Conservation (phyloP, 768 basidiomycete species). For the Gloeostereum incarnatum region DNA sequence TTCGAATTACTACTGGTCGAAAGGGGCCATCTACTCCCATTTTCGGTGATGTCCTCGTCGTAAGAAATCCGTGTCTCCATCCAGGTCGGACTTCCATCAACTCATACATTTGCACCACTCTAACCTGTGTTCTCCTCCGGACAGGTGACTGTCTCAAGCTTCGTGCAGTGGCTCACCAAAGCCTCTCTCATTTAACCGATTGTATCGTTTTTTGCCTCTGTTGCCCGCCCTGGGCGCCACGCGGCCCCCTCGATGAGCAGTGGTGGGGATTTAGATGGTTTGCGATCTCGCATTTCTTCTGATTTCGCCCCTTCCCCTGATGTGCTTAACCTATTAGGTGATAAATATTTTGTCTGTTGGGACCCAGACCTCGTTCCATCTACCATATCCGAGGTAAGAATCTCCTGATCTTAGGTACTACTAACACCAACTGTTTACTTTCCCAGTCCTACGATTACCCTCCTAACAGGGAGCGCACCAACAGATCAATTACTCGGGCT, state of each 20-base stretch:
- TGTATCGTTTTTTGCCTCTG: slow-evolving; percentile 60
- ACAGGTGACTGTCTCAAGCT: slow-evolving; percentile 61
- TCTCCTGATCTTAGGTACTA: neutral
- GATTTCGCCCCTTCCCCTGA: neutral
- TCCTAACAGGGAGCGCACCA: slow-evolving; percentile 44
- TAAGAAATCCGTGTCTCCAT: slow-evolving; percentile 62
- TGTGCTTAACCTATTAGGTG: slow-evolving; percentile 25
- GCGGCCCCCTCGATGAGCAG: slow-evolving; percentile 65
- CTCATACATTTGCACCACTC: neutral
- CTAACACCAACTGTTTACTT: neutral
- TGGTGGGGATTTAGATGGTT: slow-evolving; percentile 56
- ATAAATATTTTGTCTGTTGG: slow-evolving; percentile 65
- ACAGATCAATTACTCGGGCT: slow-evolving; percentile 35
- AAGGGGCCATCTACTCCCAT: slow-evolving; percentile 47
- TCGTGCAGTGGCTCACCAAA: slow-evolving; percentile 41
- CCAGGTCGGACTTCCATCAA: slow-evolving; percentile 29
- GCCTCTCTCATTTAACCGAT: slow-evolving; percentile 49
- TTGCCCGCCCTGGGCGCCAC: slow-evolving; percentile 44
- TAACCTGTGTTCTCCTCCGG: too few relatives aligned
- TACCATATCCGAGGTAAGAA: slow-evolving; percentile 40
- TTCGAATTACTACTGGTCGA: slow-evolving; percentile 42
- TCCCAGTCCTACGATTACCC: slow-evolving; percentile 60
- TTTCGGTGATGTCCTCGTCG: slow-evolving; percentile 53
- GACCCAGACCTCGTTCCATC: slow-evolving; percentile 52
- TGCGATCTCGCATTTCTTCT: neutral